These are phyloP conservation scores for Malus sylvestris DNA, from an alignment of 306 rosid genomes.

Conservation along the genomic window DNA sequence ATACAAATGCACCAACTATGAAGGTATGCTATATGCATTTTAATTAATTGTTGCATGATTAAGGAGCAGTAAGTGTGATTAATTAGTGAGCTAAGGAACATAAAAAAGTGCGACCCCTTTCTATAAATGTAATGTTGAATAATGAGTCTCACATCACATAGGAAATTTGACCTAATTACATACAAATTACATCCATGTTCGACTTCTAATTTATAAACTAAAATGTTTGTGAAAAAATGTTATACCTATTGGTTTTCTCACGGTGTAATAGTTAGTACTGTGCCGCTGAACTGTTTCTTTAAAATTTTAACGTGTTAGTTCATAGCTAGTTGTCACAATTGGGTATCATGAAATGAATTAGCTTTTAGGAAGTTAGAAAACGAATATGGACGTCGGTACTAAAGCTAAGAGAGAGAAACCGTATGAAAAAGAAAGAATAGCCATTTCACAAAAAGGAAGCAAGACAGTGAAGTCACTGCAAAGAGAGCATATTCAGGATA, in stretches of 20 bases:
- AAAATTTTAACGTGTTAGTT: not conserved
- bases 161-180: not conserved
- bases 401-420: conserved; percentile 1
- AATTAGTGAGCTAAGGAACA: conserved; percentile 7
- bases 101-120: not conserved
- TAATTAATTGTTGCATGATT: not conserved
- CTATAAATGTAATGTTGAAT: too few relatives aligned
- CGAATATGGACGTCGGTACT: not conserved
- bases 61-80: not conserved
- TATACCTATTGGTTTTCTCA: not conserved
- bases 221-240: not conserved
- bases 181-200: not conserved
- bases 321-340: not conserved
- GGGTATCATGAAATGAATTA: not conserved
- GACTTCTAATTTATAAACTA: not conserved
- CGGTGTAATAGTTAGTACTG: not conserved
- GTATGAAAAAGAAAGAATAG: conserved; percentile 35
- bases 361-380: not conserved
- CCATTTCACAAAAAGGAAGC: conserved; percentile 33
- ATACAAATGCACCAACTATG: not conserved
- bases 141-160: not conserved
- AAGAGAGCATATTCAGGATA: conserved; percentile 39
- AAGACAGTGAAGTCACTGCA: conserved; percentile 41
- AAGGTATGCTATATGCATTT: not conserved
- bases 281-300: too few relatives aligned